These are phyloP conservation scores for Beauveria medogensis DNA, from an alignment of 2,329 filamentous ascomycete species.

Conservation along the genomic window DNA sequence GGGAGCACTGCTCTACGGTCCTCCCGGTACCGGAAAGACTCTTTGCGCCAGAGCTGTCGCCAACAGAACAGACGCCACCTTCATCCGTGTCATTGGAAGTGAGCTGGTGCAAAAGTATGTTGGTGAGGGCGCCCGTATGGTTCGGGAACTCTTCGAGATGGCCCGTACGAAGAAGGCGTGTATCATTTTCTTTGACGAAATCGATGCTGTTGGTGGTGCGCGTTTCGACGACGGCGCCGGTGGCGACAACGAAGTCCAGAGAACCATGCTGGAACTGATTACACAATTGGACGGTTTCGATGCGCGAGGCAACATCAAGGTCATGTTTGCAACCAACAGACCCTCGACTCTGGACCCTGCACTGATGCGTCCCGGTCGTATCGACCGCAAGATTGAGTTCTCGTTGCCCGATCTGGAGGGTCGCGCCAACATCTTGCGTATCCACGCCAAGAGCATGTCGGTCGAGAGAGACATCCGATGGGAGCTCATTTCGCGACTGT, in stretches of 20 bases:
- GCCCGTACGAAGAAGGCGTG: slow-evolving; percentile 98
- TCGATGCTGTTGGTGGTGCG: slow-evolving; percentile 90
- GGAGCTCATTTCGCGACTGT: slow-evolving; percentile 95
- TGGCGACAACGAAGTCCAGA: slow-evolving; percentile 94
- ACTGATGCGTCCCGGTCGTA: slow-evolving; percentile 92
- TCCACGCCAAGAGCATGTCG: slow-evolving; percentile 99
- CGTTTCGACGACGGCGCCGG: slow-evolving; percentile 95
- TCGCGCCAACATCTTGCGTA: slow-evolving; percentile 92
- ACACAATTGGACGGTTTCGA: slow-evolving; percentile 97
- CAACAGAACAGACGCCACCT: slow-evolving; percentile 96
- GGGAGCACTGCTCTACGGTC: slow-evolving; percentile 91
- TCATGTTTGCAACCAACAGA: slow-evolving; percentile 98
- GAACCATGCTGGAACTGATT: slow-evolving; percentile 96
- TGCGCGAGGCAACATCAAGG: slow-evolving; percentile 94
- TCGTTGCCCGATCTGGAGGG: slow-evolving; percentile 94
- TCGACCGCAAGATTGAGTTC: slow-evolving; percentile 98
- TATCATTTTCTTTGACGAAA: slow-evolving; percentile 96
- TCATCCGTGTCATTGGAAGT: slow-evolving; percentile 96
- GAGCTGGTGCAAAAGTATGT: slow-evolving; percentile 99
- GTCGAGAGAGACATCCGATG: slow-evolving; percentile 97
- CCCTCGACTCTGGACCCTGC: slow-evolving; percentile 94
- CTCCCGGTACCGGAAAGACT: slow-evolving; percentile 97
- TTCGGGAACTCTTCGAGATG: slow-evolving; percentile 98
- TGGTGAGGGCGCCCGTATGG: slow-evolving; percentile 96
- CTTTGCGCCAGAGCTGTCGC: slow-evolving; percentile 95